Conservation (phyloP, 2,329 filamentous ascomycete genomes). For the Tolypocladium cylindrosporum region DNA sequence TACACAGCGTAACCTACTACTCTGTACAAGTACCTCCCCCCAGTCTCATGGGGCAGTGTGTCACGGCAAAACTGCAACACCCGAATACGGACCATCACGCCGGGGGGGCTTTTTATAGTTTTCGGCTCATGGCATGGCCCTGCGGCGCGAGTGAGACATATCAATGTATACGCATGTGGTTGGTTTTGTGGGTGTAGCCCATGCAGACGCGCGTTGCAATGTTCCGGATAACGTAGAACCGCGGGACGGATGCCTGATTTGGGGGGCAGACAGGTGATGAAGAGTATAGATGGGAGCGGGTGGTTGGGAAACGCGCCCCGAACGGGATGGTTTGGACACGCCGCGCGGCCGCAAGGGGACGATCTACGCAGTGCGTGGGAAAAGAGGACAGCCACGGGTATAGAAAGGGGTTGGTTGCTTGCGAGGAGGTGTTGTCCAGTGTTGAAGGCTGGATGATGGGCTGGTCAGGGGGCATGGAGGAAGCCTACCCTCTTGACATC, state of each 20-base stretch:
- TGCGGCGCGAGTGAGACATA: background rate
- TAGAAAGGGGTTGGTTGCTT: too few species aligned
- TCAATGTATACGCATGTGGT: background rate
- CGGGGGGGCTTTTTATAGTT: background rate
- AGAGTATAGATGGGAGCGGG: background rate
- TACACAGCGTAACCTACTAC: background rate
- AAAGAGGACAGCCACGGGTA: too few species aligned
- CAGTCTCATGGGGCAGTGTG: too few species aligned
- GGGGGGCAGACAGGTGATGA: background rate
- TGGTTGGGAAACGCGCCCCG: background rate
- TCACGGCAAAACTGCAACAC: background rate
- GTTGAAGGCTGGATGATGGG: background rate
- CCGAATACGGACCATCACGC: background rate
- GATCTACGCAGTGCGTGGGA: too few species aligned
- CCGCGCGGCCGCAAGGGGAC: too few species aligned
- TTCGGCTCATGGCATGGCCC: background rate
- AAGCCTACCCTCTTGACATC: background rate
- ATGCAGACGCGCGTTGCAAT: background rate
- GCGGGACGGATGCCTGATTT: background rate
- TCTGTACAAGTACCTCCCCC: too few species aligned
- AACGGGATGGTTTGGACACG: too few species aligned
- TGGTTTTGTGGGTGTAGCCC: background rate
- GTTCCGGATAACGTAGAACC: background rate
- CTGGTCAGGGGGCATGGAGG: background rate
- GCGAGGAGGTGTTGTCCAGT: background rate